Percentiles rank a stretch among this genome's conserved stretches.
phyloP scores from a whole-genome alignment of 2,329 filamentous ascomycete genomes.

The Exophiala lecanii-corni region DNA sequence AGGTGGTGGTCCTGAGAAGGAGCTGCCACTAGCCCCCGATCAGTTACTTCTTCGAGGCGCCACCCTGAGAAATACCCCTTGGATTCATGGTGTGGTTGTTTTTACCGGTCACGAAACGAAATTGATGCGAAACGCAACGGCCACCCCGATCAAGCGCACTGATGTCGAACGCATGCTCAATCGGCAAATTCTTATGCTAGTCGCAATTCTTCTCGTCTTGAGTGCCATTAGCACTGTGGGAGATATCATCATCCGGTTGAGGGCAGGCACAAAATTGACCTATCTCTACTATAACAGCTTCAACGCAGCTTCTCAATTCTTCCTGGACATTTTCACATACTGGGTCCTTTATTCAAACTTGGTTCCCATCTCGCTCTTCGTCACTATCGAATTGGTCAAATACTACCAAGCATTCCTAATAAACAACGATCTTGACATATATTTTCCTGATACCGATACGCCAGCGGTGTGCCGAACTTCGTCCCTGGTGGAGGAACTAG shows the following conservation, averaged over 20 bases:
- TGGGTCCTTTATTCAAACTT: constrained; percentile 97
- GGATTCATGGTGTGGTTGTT: constrained; percentile 93
- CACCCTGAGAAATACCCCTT: constrained; percentile 90
- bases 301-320: constrained; percentile 73
- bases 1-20: constrained; percentile 85
- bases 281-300: constrained; percentile 63
- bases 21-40: constrained; percentile 82
- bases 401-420: constrained; percentile 98
- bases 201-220: constrained; percentile 74
- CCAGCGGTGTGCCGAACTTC: constrained; percentile 94
- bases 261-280: constrained; percentile 55
- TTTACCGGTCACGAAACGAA: constrained; percentile 99
- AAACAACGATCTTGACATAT: constrained; percentile 95
- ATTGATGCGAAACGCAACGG: constrained; percentile 96
- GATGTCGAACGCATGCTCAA: constrained; percentile 94
- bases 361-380: constrained; percentile 95
- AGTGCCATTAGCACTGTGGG: constrained; percentile 89
- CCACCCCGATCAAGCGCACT: constrained; percentile 94
- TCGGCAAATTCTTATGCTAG: constrained; percentile 82
- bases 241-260: constrained; percentile 74
- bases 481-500: constrained; percentile 91
- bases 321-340: constrained; percentile 93
- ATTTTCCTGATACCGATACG: constrained; percentile 92
- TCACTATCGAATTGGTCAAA: constrained; percentile 96
- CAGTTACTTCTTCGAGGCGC: constrained; percentile 90